These are phyloP conservation scores for Neurospora sp. DNA, from an alignment of 495 filamentous ascomycete species.

Conservation along the genomic window DNA sequence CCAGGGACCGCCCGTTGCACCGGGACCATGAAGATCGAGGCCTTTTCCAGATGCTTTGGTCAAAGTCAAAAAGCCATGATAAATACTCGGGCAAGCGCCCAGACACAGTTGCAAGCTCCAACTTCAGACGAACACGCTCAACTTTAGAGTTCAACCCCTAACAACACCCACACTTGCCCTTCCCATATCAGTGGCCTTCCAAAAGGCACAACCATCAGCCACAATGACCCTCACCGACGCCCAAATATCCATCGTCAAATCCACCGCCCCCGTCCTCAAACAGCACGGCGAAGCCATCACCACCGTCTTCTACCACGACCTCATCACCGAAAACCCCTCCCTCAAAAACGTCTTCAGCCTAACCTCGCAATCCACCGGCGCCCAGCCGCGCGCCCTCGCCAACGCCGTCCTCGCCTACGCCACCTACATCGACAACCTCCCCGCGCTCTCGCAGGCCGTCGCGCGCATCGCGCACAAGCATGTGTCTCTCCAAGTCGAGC, in stretches of 20 bases:
- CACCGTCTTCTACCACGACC: slow-evolving; percentile 55
- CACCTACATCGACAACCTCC: slow-evolving; percentile 59
- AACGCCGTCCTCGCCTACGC: slow-evolving; percentile 60
- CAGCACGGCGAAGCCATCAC: slow-evolving; percentile 60
- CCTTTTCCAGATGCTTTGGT: not conserved
- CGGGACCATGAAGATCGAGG: not conserved
- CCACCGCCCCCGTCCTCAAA: slow-evolving; percentile 52
- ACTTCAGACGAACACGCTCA: not conserved
- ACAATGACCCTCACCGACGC: slow-evolving; percentile 24
- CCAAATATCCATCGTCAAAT: slow-evolving; percentile 45
- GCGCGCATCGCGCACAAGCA: slow-evolving; percentile 70
- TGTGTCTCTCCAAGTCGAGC: slow-evolving; percentile 56
- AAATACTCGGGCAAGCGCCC: slow-evolving; percentile 2
- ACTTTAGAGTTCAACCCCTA: not conserved
- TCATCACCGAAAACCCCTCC: slow-evolving; percentile 50
- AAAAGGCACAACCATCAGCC: not conserved
- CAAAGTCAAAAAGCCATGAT: not conserved
- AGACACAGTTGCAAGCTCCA: not conserved
- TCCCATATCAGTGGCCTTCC: not conserved
- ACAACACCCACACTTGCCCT: not conserved
- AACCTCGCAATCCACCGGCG: slow-evolving; percentile 52
- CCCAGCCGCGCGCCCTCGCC: slow-evolving; percentile 57
- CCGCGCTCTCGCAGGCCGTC: slow-evolving; percentile 49
- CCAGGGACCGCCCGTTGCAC: not conserved
- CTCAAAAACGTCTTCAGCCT: slow-evolving; percentile 60